A percentile compares a stretch with the other conserved stretches of the same genome.
phyloP scores from a whole-genome alignment of 768 basidiomycete genomes.

The Boletus huronensis region DNA sequence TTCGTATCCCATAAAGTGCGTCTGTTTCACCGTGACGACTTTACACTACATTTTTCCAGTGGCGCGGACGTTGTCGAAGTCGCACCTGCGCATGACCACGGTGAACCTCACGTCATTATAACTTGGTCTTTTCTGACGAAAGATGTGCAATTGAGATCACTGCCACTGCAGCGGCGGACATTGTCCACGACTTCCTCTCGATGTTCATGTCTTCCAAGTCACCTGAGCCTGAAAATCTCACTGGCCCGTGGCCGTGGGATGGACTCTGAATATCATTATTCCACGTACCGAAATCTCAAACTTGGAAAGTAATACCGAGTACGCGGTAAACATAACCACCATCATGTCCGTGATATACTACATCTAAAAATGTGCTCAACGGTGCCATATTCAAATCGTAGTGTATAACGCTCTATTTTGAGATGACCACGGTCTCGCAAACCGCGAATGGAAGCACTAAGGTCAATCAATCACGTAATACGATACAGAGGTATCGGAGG shows the following conservation, averaged over 20 bases:
- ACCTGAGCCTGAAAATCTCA: conserved; percentile 17
- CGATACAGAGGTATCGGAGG: conserved; percentile 27
- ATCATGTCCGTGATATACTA: conserved; percentile 22
- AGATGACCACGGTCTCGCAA: neutral
- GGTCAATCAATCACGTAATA: conserved; percentile 3
- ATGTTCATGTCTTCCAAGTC: conserved; percentile 33
- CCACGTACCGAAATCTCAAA: neutral
- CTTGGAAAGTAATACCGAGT: neutral
- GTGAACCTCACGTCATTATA: conserved; percentile 6
- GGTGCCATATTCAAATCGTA: neutral
- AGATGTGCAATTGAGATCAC: conserved; percentile 36
- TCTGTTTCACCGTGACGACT: neutral
- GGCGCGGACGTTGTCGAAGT: conserved; percentile 27
- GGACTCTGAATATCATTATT: conserved; percentile 14
- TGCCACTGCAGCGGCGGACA: conserved; percentile 41
- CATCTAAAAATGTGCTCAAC: conserved; percentile 40
- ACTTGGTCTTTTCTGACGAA: conserved; percentile 4
- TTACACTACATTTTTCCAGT: conserved; percentile 4
- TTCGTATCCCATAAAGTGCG: conserved; percentile 24
- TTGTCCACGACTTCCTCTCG: conserved; percentile 44
- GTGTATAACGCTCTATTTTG: neutral
- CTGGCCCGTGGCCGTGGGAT: conserved; percentile 13
- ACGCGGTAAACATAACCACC: neutral
- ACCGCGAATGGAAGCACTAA: neutral
- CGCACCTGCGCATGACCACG: conserved; percentile 27